phyloP scores from a whole-genome alignment of 148 eudicot species.

The Rhododendron williamsianum region DNA sequence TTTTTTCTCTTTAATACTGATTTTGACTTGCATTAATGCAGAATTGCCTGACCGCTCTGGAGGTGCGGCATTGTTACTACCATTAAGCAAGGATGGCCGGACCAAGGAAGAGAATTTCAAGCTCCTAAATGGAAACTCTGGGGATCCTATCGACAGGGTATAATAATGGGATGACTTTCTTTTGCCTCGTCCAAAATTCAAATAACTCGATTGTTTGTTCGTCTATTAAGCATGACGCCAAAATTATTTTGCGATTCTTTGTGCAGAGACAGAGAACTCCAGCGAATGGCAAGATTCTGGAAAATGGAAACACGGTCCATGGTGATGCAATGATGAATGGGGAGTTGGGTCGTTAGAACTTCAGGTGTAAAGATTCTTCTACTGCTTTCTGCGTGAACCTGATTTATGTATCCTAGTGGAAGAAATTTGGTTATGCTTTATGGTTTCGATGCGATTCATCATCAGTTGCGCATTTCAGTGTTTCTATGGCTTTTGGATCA shows the following conservation, averaged over 20 bases:
- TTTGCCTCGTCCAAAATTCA: not conserved
- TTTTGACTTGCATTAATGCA: constrained; percentile 21
- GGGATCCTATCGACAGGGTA: constrained; percentile 78
- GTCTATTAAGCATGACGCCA: not conserved
- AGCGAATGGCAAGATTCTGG: constrained; percentile 65
- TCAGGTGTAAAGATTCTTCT: not conserved
- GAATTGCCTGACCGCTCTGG: constrained; percentile 82
- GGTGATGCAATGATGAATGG: constrained; percentile 61
- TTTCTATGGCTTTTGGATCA: constrained; percentile 1
- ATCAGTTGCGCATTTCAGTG: not conserved
- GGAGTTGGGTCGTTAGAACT: constrained; percentile 18
- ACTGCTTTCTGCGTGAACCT: not conserved
- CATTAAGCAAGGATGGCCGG: constrained; percentile 66
- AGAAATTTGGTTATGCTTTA: not conserved
- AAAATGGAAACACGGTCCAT: constrained; percentile 52
- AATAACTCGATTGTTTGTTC: not conserved
- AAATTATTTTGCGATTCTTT: constrained; percentile 4
- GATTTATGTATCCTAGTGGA: constrained; percentile 4
- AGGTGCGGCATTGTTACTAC: constrained; percentile 49
- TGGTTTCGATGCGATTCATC: not conserved
- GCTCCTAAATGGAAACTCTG: constrained; percentile 68
- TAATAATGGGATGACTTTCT: not conserved
- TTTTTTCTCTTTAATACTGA: not conserved
- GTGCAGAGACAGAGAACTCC: constrained; percentile 79
- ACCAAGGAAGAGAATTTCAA: constrained; percentile 78